Evolutionary conservation across 257 asterid species (phyloP).

Genomic region (Galeopsis tetrahit): DNA sequence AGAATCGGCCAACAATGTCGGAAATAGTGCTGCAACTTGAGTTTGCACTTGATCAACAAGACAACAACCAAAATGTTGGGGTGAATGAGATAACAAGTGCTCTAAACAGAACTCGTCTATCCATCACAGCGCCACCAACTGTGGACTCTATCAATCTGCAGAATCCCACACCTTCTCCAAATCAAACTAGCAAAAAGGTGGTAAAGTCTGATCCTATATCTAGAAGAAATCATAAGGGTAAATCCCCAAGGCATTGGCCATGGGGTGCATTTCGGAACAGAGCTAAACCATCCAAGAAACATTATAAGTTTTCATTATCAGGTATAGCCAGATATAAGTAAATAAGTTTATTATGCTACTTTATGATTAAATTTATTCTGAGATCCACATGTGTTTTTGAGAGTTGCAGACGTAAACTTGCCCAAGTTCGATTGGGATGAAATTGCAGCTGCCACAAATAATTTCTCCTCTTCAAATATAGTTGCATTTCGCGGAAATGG

Average conservation of each 20-base stretch:
- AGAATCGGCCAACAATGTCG: slow-evolving; percentile 56
- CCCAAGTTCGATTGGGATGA: neutral
- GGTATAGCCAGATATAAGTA: neutral
- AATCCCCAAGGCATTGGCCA: slow-evolving; percentile 10
- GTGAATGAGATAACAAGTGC: neutral
- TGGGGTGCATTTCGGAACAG: neutral
- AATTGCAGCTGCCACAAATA: neutral
- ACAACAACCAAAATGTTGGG: neutral
- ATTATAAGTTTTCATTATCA: neutral
- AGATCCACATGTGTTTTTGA: neutral
- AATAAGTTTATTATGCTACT: too few species aligned
- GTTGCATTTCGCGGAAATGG: neutral
- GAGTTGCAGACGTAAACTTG: neutral
- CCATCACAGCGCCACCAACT: neutral
- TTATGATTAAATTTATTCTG: too few species aligned
- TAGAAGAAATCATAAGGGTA: neutral
- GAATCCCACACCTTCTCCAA: neutral
- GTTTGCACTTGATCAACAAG: slow-evolving; percentile 39
- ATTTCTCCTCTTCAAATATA: neutral
- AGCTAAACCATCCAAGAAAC: slow-evolving; percentile 1
- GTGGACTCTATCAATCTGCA: neutral
- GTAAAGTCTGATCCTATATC: neutral
- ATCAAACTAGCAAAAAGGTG: neutral
- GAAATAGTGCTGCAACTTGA: slow-evolving; percentile 45
- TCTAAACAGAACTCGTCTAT: neutral